Evolutionary conservation across 768 basidiomycete species (phyloP).

Genomic region (Cytidiella melzeri): DNA sequence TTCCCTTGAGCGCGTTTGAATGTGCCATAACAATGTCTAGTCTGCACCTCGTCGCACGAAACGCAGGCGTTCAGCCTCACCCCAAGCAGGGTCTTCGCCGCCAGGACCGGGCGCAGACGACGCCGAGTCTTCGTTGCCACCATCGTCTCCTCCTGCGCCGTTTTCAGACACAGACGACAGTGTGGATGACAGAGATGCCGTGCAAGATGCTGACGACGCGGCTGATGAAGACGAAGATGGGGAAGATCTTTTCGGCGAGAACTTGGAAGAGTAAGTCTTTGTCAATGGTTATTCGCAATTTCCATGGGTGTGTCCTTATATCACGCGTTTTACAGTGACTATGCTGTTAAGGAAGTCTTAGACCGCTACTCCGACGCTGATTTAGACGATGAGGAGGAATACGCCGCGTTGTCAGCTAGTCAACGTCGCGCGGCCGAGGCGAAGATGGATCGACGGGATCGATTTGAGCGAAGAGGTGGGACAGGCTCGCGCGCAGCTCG

Average conservation of each 20-base stretch:
- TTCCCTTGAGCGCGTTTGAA: background rate
- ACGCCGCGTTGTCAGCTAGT: conserved; percentile 58
- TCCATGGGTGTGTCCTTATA: conserved; percentile 1
- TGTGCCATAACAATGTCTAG: background rate
- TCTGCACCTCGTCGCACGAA: conserved; percentile 50
- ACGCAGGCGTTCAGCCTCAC: conserved; percentile 48
- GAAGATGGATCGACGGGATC: conserved; percentile 85
- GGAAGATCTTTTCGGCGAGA: conserved; percentile 90
- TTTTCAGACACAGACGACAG: conserved; percentile 46
- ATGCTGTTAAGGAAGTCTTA: conserved; percentile 72
- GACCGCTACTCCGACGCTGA: conserved; percentile 86
- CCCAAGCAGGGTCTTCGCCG: conserved; percentile 46
- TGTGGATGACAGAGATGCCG: conserved; percentile 31
- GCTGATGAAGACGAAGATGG: conserved; percentile 73
- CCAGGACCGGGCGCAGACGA: conserved; percentile 43
- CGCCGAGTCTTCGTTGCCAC: conserved; percentile 66
- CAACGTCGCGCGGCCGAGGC: conserved; percentile 79
- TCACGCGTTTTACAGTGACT: conserved; percentile 51
- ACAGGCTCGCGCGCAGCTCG: conserved; percentile 70
- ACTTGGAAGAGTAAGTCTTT: conserved; percentile 57
- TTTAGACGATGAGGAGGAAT: conserved; percentile 76
- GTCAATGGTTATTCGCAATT: background rate
- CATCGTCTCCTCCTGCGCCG: conserved; percentile 43
- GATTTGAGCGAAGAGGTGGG: conserved; percentile 58
- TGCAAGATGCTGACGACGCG: conserved; percentile 87